These are phyloP conservation scores for Candida xyloterini DNA, from an alignment of 805 yeast genomes.

Conservation along the genomic window DNA sequence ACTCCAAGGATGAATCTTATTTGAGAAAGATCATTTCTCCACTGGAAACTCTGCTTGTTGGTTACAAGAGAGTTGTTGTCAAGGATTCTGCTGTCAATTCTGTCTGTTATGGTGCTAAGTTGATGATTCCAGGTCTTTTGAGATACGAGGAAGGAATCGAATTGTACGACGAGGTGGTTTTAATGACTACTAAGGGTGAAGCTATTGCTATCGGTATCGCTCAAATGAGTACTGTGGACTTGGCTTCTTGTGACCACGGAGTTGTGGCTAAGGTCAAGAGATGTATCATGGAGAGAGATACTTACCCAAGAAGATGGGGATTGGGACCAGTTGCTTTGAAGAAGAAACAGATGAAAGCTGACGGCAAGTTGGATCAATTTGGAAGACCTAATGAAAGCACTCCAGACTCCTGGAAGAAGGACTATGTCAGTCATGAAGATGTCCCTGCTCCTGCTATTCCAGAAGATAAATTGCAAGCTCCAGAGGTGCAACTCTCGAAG, in stretches of 20 bases:
- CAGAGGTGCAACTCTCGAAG: constrained; percentile 42
- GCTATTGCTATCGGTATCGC: constrained; percentile 98
- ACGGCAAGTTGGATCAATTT: constrained; percentile 93
- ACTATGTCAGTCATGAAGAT: constrained; percentile 69
- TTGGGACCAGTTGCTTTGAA: constrained; percentile 97
- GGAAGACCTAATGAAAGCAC: constrained; percentile 94
- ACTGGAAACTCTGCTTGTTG: constrained; percentile 86
- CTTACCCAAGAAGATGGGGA: constrained; percentile 99
- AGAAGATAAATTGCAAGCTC: constrained; percentile 44
- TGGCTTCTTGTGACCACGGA: constrained; percentile 96
- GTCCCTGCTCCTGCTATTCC: constrained; percentile 62
- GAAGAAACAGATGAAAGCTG: constrained; percentile 97
- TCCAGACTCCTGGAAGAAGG: constrained; percentile 87
- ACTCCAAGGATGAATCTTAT: constrained; percentile 94
- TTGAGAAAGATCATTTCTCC: constrained; percentile 93
- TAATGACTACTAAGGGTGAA: constrained; percentile 98
- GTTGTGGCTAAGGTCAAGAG: constrained; percentile 98
- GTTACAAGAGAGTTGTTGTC: constrained; percentile 94
- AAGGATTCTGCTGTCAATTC: constrained; percentile 94
- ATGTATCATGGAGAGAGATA: constrained; percentile 99
- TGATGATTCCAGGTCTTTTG: constrained; percentile 97
- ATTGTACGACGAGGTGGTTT: constrained; percentile 94
- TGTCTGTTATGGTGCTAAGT: constrained; percentile 97
- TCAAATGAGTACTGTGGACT: constrained; percentile 97
- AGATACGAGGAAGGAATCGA: constrained; percentile 98